Conservation (phyloP, 257 asterid species). For the Solanum lignicaule region DNA sequence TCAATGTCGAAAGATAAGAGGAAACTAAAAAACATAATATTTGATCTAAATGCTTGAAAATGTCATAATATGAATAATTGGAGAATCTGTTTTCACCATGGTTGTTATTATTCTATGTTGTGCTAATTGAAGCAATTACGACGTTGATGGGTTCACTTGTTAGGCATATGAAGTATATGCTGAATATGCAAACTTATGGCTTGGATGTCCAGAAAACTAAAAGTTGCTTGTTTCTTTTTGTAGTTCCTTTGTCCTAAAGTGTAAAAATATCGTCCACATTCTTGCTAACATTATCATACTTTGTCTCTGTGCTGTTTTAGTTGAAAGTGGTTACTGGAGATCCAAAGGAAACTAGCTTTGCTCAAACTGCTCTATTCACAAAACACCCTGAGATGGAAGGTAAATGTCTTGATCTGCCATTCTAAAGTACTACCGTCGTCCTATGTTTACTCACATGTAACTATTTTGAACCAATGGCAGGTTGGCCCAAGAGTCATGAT, state of each 20-base stretch:
- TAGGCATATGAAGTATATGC: not conserved
- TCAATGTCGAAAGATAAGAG: not conserved
- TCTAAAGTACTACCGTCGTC: not conserved
- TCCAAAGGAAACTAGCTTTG: conserved; percentile 54
- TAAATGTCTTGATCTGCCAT: conserved; percentile 9
- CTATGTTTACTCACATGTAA: not conserved
- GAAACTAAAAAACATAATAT: not conserved
- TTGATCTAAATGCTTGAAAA: not conserved
- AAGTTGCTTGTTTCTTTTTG: not conserved
- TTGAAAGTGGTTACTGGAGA: conserved; percentile 35
- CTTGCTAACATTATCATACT: not conserved
- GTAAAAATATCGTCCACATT: not conserved
- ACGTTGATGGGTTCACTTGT: not conserved
- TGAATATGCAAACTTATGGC: not conserved
- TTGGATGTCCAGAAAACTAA: not conserved
- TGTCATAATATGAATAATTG: not conserved
- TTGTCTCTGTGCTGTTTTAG: conserved; percentile 24
- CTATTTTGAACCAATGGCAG: conserved; percentile 27
- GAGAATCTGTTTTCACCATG: not conserved
- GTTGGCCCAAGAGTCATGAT: conserved; percentile 77
- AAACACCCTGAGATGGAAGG: conserved; percentile 86
- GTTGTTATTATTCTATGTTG: not conserved
- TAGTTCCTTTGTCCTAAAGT: not conserved
- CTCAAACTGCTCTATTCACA: conserved; percentile 48
- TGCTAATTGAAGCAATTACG: not conserved